These are phyloP conservation scores for Collariella sp. DNA, from an alignment of 495 filamentous ascomycete genomes.

Conservation along the genomic window DNA sequence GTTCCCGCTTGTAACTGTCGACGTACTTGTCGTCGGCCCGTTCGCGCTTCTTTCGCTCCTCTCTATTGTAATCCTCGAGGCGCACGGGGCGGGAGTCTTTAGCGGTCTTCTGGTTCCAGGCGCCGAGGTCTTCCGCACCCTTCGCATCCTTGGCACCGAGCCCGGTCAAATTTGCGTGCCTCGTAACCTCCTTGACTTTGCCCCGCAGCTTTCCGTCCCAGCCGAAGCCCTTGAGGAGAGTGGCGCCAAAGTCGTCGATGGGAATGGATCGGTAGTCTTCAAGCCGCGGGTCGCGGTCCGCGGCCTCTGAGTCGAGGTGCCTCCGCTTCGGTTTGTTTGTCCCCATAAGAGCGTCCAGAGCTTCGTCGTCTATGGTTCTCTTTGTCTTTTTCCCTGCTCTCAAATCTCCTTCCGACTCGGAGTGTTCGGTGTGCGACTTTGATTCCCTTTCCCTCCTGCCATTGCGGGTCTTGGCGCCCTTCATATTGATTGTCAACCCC, in stretches of 20 bases:
- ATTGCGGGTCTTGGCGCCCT: background rate
- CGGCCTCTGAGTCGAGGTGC: conserved; percentile 52
- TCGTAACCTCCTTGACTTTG: conserved; percentile 43
- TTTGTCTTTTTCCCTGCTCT: conserved; percentile 19
- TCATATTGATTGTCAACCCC: conserved; percentile 38
- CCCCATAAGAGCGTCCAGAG: conserved; percentile 69
- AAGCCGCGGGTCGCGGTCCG: conserved; percentile 64
- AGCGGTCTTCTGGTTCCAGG: conserved; percentile 30
- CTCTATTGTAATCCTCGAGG: conserved; percentile 39
- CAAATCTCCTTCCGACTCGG: conserved; percentile 15
- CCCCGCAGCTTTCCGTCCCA: conserved; percentile 75
- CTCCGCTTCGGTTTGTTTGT: conserved; percentile 28
- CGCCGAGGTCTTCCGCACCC: conserved; percentile 55
- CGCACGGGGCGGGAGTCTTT: conserved; percentile 28
- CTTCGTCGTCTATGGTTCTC: conserved; percentile 63
- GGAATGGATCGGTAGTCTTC: conserved; percentile 84
- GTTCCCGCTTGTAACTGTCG: conserved; percentile 40
- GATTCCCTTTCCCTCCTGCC: background rate
- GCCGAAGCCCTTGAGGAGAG: conserved; percentile 81
- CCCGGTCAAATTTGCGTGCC: conserved; percentile 71
- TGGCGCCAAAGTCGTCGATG: conserved; percentile 88
- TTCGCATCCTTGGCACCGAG: conserved; percentile 69
- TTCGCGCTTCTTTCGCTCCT: conserved; percentile 35
- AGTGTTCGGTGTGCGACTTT: background rate
- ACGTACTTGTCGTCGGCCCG: conserved; percentile 32